Evolutionary conservation across 139 green algal genomes (phyloP).

Genomic region (Chlorella vulgaris): DNA sequence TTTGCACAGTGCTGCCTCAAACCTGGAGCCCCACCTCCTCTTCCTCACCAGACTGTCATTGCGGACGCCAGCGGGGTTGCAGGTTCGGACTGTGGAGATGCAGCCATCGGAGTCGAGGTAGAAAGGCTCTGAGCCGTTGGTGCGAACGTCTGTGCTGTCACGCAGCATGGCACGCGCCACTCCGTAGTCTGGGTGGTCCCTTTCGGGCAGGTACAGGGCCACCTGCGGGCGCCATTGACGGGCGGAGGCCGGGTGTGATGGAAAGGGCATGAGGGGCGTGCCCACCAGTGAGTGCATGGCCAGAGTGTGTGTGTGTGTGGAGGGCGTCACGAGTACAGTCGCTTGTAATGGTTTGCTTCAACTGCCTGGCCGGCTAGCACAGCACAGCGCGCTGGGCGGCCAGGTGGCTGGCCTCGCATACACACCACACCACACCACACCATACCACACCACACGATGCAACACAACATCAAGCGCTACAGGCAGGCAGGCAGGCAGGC

Average conservation of each 20-base stretch:
- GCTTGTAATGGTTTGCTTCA: too few species aligned
- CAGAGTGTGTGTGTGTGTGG: too few species aligned
- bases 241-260: neutral
- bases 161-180: constrained; percentile 51
- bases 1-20: too few species aligned
- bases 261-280: neutral
- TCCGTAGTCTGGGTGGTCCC: constrained; percentile 43
- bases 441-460: too few species aligned
- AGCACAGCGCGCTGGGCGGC: too few species aligned
- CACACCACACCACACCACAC: too few species aligned
- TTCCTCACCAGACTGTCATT: neutral
- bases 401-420: too few species aligned
- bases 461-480: too few species aligned
- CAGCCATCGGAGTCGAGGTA: constrained; percentile 58
- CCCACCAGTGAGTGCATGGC: neutral
- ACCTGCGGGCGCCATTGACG: neutral
- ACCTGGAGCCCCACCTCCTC: too few species aligned
- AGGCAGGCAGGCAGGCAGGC: too few species aligned
- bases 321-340: too few species aligned
- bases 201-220: constrained; percentile 41
- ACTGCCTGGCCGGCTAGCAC: too few species aligned
- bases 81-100: constrained; percentile 2
- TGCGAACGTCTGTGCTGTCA: constrained; percentile 32
- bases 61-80: neutral
- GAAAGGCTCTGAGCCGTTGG: neutral